Conservation (phyloP, 2,329 filamentous ascomycete genomes). For the Aureobasidium sp. region DNA sequence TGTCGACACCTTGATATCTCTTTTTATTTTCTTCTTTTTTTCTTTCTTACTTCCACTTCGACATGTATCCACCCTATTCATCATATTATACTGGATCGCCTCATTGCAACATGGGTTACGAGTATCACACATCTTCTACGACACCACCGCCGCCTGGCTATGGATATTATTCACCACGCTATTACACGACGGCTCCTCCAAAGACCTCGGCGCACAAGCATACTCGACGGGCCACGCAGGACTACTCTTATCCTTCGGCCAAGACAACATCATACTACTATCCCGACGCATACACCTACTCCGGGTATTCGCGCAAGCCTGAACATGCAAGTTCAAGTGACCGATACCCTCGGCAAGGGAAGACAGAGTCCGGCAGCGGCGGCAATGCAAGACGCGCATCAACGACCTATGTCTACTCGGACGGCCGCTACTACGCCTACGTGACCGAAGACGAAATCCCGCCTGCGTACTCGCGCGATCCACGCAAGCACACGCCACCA, state of each 20-base stretch:
- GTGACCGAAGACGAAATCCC: slow-evolving; percentile 28
- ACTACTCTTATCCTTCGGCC: slow-evolving; percentile 33
- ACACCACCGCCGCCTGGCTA: slow-evolving; percentile 40
- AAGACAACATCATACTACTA: slow-evolving; percentile 32
- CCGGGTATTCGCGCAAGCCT: slow-evolving; percentile 44
- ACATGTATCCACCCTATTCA: slow-evolving; percentile 11
- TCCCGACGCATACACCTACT: slow-evolving; percentile 32
- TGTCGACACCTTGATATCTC: neutral
- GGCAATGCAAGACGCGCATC: slow-evolving; percentile 24
- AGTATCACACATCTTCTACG: slow-evolving; percentile 44
- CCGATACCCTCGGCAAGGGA: slow-evolving; percentile 31
- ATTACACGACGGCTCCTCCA: slow-evolving; percentile 42
- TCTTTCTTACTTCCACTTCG: neutral
- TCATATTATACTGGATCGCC: slow-evolving; percentile 28
- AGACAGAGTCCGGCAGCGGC: slow-evolving; percentile 17
- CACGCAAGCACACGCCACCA: slow-evolving; percentile 30
- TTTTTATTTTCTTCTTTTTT: neutral
- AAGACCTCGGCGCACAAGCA: slow-evolving; percentile 46
- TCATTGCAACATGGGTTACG: slow-evolving; percentile 42
- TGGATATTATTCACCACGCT: slow-evolving; percentile 49
- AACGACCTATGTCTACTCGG: slow-evolving; percentile 50
- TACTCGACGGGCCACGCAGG: slow-evolving; percentile 50
- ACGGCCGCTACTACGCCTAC: slow-evolving; percentile 47
- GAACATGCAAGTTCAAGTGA: slow-evolving; percentile 60
- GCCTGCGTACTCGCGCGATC: slow-evolving; percentile 35